Conservation (phyloP, 345 rosid genomes). For the Psidium friedrichsthalianum region DNA sequence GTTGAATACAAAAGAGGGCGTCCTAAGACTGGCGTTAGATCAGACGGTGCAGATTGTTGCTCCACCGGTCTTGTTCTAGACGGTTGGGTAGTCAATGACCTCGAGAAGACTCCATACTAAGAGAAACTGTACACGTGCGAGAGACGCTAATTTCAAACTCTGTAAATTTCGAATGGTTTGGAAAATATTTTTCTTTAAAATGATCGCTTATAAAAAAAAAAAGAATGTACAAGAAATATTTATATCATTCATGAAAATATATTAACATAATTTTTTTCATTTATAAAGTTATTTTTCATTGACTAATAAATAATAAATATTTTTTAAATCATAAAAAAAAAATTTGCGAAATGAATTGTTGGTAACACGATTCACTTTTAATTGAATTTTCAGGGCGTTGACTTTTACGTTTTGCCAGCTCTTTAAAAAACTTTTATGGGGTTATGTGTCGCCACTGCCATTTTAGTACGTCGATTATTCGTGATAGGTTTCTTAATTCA, state of each 20-base stretch:
- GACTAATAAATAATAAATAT: too few relatives aligned
- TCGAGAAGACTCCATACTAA: too few relatives aligned
- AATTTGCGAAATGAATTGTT: too few relatives aligned
- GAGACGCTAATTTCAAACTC: neutral
- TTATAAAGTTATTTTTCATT: too few relatives aligned
- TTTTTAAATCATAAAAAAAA: neutral
- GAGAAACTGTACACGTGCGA: too few relatives aligned
- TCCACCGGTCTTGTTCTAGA: neutral
- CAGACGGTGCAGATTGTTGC: neutral
- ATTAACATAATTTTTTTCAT: neutral
- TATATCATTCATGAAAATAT: neutral
- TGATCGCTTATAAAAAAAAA: neutral
- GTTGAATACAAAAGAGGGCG: neutral
- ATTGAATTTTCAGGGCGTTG: too few relatives aligned
- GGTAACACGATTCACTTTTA: too few relatives aligned
- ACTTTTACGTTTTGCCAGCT: neutral
- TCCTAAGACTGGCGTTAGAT: neutral
- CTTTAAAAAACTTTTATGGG: neutral
- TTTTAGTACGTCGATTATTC: neutral
- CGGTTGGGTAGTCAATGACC: neutral
- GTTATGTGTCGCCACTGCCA: neutral
- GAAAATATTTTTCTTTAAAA: neutral
- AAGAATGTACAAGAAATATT: neutral
- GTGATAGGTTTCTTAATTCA: neutral
- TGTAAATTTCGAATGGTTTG: too few relatives aligned